Base-by-base conservation (phyloP, 768 basidiomycete genomes). In the Boletus rex-veris region DNA sequence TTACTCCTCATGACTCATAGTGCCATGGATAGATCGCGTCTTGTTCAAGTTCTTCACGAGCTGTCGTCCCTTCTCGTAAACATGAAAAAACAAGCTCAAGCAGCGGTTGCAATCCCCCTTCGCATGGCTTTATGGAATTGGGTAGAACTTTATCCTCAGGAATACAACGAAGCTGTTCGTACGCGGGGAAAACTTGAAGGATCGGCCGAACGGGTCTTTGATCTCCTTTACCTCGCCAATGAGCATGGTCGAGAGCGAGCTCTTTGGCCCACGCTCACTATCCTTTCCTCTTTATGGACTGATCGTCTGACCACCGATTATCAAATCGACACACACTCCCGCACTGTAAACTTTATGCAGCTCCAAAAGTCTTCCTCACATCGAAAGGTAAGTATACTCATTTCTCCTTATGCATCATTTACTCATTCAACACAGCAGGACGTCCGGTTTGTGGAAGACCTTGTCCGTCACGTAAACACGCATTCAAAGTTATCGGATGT, bases 121-220 rank as follows among this genome's bases (percentile, higher is more conserved):
- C 82, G 91, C 19, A 77, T 80, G 28, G 90, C 90, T 1, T 75
- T 96, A 26, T 95, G 93, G 92, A 92, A 88, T 58, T 96, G 92
- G 92, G 84, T 95, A 31, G 84, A 88, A 30, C 74, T 81, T 21
- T 89, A 86, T 63, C 86, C 90, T 0, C 72, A 75, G 6, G 90
- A 97, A 65, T 96, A 85, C 67, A 85, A 86, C 49, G 85, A 91
- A 7, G 77, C 82, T 5, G 77, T 92, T 36, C 75, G 79, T 10
- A 74, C 77, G 4, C 77, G 85, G 42, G 82, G 85, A 28, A 78
- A 74, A 36, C 74, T 90, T 12, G 94, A 96, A 54, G 90, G 88
- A 40, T 83, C 85, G 0, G 86, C 92, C 1, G 92, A 97, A 65
- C 82, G 89, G 8, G 81, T 95, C 3, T 96, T 92, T 63, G 94